Conservation (phyloP, 306 rosid genomes). For the Ormosia semicastrata region DNA sequence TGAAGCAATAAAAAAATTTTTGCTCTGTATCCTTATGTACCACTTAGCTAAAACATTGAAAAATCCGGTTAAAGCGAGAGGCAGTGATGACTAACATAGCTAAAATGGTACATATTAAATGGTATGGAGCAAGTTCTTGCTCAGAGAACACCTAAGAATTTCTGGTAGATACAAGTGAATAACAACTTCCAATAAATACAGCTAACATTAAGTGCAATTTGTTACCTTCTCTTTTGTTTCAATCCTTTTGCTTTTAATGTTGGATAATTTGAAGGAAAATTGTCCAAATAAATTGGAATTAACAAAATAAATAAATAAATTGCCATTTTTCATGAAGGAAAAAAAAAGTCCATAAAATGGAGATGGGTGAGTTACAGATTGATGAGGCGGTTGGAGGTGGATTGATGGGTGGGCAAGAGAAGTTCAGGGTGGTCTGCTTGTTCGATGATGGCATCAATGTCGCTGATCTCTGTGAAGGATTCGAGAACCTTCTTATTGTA, state of each 20-base stretch:
- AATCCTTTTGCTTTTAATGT: background rate
- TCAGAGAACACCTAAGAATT: no score
- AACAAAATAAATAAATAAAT: background rate
- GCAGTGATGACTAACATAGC: no score
- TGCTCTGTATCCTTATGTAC: no score
- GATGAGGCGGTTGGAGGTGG: conserved; percentile 46
- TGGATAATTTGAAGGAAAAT: background rate
- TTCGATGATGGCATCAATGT: conserved; percentile 72
- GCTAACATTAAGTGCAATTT: background rate
- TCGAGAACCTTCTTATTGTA: conserved; percentile 64
- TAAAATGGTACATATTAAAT: no score
- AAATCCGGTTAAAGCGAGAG: no score
- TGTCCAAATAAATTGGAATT: background rate
- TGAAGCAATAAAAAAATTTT: no score
- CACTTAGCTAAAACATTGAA: no score
- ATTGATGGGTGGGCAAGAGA: conserved; percentile 39
- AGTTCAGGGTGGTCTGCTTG: conserved; percentile 58
- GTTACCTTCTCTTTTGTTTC: background rate
- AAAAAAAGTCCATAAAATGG: background rate
- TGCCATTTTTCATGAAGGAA: background rate
- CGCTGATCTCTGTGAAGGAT: conserved; percentile 74
- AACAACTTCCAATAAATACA: no score
- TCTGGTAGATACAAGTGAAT: no score
- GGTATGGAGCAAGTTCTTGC: no score
- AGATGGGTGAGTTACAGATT: conserved; percentile 37